Percentiles rank a stretch among this genome's conserved stretches.
These are phyloP conservation scores for Epichloe sp. DNA, from an alignment of 2,329 filamentous ascomycete species.

Conservation along the genomic window DNA sequence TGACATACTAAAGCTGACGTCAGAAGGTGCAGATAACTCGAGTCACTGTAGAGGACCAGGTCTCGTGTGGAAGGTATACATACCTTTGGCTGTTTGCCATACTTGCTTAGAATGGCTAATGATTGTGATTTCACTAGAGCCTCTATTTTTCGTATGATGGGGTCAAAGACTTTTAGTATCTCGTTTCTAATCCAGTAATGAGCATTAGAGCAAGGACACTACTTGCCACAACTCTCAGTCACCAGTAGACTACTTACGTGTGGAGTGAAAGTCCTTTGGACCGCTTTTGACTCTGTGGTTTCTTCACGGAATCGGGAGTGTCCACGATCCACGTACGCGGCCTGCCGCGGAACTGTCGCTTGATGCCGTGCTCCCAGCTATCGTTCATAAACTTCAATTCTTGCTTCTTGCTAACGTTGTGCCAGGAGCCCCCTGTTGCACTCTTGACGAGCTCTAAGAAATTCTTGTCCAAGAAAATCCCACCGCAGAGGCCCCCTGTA, in stretches of 20 bases:
- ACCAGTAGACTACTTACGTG: neutral
- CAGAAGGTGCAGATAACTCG: neutral
- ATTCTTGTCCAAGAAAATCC: slow-evolving; percentile 24
- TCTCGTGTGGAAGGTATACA: neutral
- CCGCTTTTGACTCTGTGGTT: neutral
- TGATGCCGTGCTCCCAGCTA: slow-evolving; percentile 18
- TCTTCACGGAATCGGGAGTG: slow-evolving; percentile 5
- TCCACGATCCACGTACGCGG: slow-evolving; percentile 8
- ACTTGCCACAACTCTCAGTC: neutral
- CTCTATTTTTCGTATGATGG: slow-evolving; percentile 10
- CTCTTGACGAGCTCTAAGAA: slow-evolving; percentile 19
- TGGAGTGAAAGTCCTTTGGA: neutral
- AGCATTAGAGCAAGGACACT: neutral
- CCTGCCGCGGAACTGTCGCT: slow-evolving; percentile 12
- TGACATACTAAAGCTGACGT: slow-evolving; percentile 18
- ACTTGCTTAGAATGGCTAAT: slow-evolving; percentile 6
- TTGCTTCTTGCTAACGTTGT: slow-evolving; percentile 3
- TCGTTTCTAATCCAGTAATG: neutral
- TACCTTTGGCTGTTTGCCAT: slow-evolving; percentile 14
- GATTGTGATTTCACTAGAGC: slow-evolving; percentile 15
- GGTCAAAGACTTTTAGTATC: slow-evolving; percentile 9
- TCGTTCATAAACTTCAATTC: slow-evolving; percentile 12
- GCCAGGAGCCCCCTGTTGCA: slow-evolving; percentile 5
- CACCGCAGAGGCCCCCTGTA: slow-evolving; percentile 25
- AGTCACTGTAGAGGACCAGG: neutral